These are phyloP conservation scores for Suillus subalutaceus DNA, from an alignment of 768 basidiomycete species.

Conservation along the genomic window DNA sequence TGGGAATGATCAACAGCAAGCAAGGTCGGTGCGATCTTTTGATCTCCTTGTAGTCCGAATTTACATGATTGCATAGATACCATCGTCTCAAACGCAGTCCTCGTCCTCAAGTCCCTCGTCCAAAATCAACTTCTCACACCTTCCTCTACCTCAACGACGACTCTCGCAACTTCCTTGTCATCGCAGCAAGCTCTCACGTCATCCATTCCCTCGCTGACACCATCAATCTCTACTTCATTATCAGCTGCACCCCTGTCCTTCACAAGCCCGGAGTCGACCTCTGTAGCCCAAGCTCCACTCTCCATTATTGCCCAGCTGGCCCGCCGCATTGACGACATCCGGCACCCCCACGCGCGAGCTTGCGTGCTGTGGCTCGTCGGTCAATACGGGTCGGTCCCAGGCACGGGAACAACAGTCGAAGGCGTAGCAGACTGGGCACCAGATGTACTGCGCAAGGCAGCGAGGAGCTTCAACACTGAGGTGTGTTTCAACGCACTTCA, in stretches of 20 bases:
- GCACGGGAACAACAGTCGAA: constrained; percentile 41
- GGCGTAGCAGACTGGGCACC: constrained; percentile 82
- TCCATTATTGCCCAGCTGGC: constrained; percentile 82
- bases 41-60: not conserved
- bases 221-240: not conserved
- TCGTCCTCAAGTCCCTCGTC: constrained; percentile 84
- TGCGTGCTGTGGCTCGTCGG: constrained; percentile 94
- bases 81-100: constrained; percentile 78
- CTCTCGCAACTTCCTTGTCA: constrained; percentile 1
- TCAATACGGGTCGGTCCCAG: constrained; percentile 65
- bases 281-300: constrained; percentile 46
- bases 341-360: constrained; percentile 78
- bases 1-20: constrained; percentile 75
- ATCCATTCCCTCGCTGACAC: constrained; percentile 14
- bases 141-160: constrained; percentile 28
- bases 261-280: constrained; percentile 17
- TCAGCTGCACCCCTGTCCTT: constrained; percentile 18
- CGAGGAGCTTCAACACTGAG: constrained; percentile 74
- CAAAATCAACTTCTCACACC: constrained; percentile 59
- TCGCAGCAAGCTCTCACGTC: constrained; percentile 16
- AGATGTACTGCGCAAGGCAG: constrained; percentile 82
- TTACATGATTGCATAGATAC: constrained; percentile 51
- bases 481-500: constrained; percentile 39
- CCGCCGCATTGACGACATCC: constrained; percentile 75
- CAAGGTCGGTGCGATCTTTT: constrained; percentile 53